Evolutionary conservation across 305 asterid species (phyloP), one percentile per base, ranked within the genome.

Genomic region (Ruellia speciosa): DNA sequence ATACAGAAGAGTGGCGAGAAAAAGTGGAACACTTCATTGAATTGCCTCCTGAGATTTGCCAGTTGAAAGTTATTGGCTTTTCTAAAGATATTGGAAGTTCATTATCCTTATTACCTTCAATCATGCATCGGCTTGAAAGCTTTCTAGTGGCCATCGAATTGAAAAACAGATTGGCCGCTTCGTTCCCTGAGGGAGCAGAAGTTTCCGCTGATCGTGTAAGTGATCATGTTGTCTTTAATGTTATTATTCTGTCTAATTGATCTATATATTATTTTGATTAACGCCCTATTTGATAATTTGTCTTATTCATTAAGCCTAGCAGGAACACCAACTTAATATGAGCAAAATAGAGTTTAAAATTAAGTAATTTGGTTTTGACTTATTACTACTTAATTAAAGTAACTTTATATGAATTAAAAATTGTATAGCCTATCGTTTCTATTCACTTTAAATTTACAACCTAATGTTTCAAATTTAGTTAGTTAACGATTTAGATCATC

Each of bases 31-130:
- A 93, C 78, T 84, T 93, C 68, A 68, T 83, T 72, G 92, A 86
- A 65, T 78, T 93, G 65, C 96, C 99, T 65, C 96, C 99, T 0
- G 99, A 86, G 79, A 76, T 88, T 62, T 93, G 99, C 71, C 90
- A 82, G 67, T 75, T 88, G 80, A 93, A 88, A 83, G 76, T 93
- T 57, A 64, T 86, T 75, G 99, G 97, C 17, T 93, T 93, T 63
- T 86, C 99, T 17, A 93, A 84, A 77, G 99, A 86, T 61, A 78
- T 93, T 66, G 99, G 96, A 70, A 93, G 99, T 72, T 81, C 97
- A 60, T 71, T 88, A 74, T 88, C 97, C 48, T 72, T 93, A 70
- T 76, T 93, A 67, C 99, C 97, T 55, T 93, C 99, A 50, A 70
- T 93, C 70, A 80, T 93, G 94, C 87, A 81, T 70, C 94, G 95